Evolutionary conservation across 1,284 basidiomycete species (phyloP).

Genomic region (Trichosporon ovoides): DNA sequence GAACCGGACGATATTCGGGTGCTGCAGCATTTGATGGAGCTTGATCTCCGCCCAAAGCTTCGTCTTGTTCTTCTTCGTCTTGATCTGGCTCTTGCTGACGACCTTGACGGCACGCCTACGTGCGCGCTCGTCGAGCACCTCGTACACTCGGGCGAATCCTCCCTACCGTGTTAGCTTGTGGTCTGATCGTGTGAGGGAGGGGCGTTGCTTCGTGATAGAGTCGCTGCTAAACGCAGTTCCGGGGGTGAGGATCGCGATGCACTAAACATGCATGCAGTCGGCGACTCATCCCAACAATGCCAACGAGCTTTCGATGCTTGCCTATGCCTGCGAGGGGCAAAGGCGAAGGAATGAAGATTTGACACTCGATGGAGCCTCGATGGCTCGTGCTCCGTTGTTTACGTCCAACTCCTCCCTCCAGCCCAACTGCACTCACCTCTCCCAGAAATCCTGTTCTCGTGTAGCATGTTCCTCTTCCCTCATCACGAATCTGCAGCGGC

Average conservation of each 20-base stretch:
- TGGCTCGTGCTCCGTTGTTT: not conserved
- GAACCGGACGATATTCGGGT: constrained; percentile 90
- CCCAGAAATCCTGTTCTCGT: constrained; percentile 73
- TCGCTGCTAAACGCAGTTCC: too few species aligned
- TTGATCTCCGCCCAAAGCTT: constrained; percentile 99
- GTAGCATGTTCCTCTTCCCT: constrained; percentile 57
- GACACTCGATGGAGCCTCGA: too few species aligned
- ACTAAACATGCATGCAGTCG: too few species aligned
- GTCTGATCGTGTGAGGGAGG: not conserved
- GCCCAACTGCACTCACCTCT: constrained; percentile 61
- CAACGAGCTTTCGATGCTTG: too few species aligned
- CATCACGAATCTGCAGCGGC: constrained; percentile 73
- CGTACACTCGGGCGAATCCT: constrained; percentile 84
- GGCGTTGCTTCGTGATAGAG: not conserved
- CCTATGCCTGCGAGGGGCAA: too few species aligned
- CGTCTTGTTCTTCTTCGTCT: constrained; percentile 86
- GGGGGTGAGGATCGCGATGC: too few species aligned
- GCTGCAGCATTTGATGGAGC: constrained; percentile 84
- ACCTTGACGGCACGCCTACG: constrained; percentile 77
- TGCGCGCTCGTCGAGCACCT: constrained; percentile 66
- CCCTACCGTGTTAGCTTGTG: constrained; percentile 55
- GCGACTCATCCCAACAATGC: too few species aligned
- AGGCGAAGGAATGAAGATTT: too few species aligned
- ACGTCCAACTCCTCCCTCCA: not conserved
- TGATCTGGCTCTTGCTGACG: constrained; percentile 72